Evolutionary conservation across 768 basidiomycete species (phyloP), one percentile per base, ranked within the genome.

Genomic region (Boletus coccyginus): DNA sequence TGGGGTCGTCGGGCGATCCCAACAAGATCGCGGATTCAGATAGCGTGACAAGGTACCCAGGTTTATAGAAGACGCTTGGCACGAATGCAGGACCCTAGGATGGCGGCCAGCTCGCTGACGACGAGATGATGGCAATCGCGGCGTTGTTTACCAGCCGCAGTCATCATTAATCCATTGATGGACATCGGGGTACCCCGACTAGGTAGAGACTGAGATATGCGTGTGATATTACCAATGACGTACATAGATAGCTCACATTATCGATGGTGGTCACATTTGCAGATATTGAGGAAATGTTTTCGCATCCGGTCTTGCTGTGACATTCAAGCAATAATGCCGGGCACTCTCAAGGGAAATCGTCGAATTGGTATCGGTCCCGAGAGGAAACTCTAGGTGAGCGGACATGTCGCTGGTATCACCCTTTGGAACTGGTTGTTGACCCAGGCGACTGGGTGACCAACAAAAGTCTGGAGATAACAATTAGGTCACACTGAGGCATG

Each of bases 381-480:
- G 43, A 3, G 75, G 70, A 12, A 74, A 65, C 0, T 64, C 60
- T 16, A 81, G 64, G n/a, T 75, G 65, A 19, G 73, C 68, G 3
- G 81, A 75, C 8, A 84, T 74, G 52, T 85, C 81, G 57, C 76
- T 83, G 12, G 72, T 73, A 59, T 81, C 81, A 21, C 21, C 66
- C 82, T 82, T 36, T 73, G 75, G 66, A 84, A 84, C 60, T 82
- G 76, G 60, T 84, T 82, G 65, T 80, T 78, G 32, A 82, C 80
- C 81, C 81, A 83, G 17, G 80, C 78, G 21, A 85, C 69, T 7
- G 82, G 77, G 29, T 81, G 74, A 10, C 77, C 79, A 8, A 75
- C 75, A 8, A 84, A 69, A 11, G 77, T 82, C 82, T 81, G 27
- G 29, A 59, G 5, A 29, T 29, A 42, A 31, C 13, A 46, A 48